These are phyloP conservation scores for Daldinia decipiens DNA, from an alignment of 495 filamentous ascomycete species.

Conservation along the genomic window DNA sequence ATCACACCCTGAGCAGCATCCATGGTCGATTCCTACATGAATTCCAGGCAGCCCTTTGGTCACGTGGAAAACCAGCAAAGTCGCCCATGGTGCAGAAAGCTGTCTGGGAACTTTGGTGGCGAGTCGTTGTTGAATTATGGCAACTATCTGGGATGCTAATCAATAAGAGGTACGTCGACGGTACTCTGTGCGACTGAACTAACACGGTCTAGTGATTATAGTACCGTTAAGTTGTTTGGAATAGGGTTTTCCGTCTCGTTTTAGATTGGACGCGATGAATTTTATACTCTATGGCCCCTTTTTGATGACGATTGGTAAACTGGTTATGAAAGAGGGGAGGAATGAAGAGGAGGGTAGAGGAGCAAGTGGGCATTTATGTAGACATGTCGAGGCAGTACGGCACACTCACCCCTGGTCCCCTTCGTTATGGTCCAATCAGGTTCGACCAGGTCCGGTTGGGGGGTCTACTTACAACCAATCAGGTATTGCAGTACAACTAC, in stretches of 20 bases:
- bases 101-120: background rate
- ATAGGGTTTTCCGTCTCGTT: conserved; percentile 16
- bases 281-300: conserved; percentile 11
- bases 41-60: conserved; percentile 15
- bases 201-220: conserved; percentile 14
- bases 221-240: conserved; percentile 3
- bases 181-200: conserved; percentile 23
- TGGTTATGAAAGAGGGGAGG: conserved; percentile 17
- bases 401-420: conserved; percentile 17
- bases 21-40: conserved; percentile 22
- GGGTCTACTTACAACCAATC: conserved; percentile 26
- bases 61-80: conserved; percentile 8
- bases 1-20: background rate
- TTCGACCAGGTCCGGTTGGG: conserved; percentile 33
- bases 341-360: conserved; percentile 38
- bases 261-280: conserved; percentile 23
- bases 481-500: conserved; percentile 25
- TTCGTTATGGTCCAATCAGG: conserved; percentile 26
- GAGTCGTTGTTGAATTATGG: background rate
- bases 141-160: conserved; percentile 8
- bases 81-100: conserved; percentile 11
- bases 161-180: conserved; percentile 2
- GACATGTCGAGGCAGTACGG: conserved; percentile 36
- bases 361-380: conserved; percentile 38
- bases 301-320: conserved; percentile 27